Evolutionary conservation across 2,329 filamentous ascomycete genomes (phyloP).

Genomic region (Ilyonectria sp.): DNA sequence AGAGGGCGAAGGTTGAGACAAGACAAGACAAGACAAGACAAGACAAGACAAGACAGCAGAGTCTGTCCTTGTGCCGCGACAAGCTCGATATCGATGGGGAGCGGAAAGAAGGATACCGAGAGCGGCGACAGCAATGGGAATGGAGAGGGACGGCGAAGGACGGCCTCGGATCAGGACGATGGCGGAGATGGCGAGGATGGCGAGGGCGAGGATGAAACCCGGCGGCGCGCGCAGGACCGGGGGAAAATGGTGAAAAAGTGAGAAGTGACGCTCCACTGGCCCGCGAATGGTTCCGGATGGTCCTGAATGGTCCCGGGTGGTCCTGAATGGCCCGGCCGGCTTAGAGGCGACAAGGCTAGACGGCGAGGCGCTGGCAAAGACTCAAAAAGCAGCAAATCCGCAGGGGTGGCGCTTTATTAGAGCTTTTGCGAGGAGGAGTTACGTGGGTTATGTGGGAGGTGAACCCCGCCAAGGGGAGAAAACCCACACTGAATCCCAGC

Average conservation of each 20-base stretch:
- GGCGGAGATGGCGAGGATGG: conserved; percentile 3
- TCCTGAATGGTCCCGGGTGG: conserved; percentile 27
- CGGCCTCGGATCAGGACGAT: not conserved
- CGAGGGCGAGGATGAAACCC: conserved; percentile 27
- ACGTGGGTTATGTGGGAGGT: conserved; percentile 14
- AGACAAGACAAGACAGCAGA: conserved; percentile 5
- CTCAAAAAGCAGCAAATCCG: conserved; percentile 29
- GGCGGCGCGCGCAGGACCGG: conserved; percentile 27
- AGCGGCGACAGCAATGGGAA: conserved; percentile 18
- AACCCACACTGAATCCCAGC: not conserved
- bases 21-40: conserved; percentile 5
- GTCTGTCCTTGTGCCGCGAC: not conserved
- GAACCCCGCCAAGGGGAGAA: conserved; percentile 16
- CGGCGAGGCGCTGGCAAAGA: conserved; percentile 35
- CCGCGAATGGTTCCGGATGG: conserved; percentile 7
- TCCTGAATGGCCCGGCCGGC: conserved; percentile 32
- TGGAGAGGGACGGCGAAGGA: not conserved
- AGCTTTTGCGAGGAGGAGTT: conserved; percentile 2
- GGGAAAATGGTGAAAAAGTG: conserved; percentile 43
- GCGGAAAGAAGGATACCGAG: conserved; percentile 1
- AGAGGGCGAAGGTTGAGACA: conserved; percentile 7
- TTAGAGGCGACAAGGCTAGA: conserved; percentile 38
- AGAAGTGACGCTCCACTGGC: conserved; percentile 49
- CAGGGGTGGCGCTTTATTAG: conserved; percentile 28
- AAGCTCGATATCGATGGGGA: not conserved